phyloP scores from a whole-genome alignment of 2,329 filamentous ascomycete genomes.

The Alternaria triticimaculans region DNA sequence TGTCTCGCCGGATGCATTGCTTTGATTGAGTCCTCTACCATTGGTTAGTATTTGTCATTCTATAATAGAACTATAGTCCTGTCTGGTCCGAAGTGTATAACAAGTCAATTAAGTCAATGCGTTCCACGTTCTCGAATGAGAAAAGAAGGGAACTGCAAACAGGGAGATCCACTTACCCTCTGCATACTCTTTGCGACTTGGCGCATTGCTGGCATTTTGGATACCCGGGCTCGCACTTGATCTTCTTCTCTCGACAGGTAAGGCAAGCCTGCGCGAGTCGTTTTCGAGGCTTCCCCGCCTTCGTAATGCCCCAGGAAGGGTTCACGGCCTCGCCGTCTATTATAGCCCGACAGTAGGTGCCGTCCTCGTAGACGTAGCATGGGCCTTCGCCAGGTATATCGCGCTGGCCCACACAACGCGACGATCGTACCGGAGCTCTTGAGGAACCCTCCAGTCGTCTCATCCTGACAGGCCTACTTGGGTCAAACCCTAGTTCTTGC shows the following conservation, averaged over 20 bases:
- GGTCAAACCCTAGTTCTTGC: conserved; percentile 40
- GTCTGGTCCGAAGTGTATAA: conserved; percentile 10
- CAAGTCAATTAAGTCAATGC: conserved; percentile 31
- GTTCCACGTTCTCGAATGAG: conserved; percentile 12
- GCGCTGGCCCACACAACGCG: conserved; percentile 47
- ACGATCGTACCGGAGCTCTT: conserved; percentile 41
- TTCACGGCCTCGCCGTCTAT: conserved; percentile 89
- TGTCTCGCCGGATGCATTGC: conserved; percentile 42
- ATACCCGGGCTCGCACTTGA: conserved; percentile 90
- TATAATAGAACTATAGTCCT: conserved; percentile 23
- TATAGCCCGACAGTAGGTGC: conserved; percentile 78
- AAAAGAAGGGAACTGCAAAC: neutral
- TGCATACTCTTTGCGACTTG: conserved; percentile 86
- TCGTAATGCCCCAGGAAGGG: conserved; percentile 91
- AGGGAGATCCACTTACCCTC: conserved; percentile 57
- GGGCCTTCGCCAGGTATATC: conserved; percentile 79
- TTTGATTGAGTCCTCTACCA: conserved; percentile 41
- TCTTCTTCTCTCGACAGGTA: conserved; percentile 95
- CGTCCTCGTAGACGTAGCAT: conserved; percentile 88
- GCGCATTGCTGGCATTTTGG: conserved; percentile 90
- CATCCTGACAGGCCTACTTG: conserved; percentile 35
- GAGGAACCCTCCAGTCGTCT: conserved; percentile 44
- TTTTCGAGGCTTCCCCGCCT: conserved; percentile 92
- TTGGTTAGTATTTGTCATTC: conserved; percentile 43
- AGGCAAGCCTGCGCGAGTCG: conserved; percentile 90